These are phyloP conservation scores for Trypanosoma melophagium DNA, from an alignment of 208 protist genomes.

Conservation along the genomic window DNA sequence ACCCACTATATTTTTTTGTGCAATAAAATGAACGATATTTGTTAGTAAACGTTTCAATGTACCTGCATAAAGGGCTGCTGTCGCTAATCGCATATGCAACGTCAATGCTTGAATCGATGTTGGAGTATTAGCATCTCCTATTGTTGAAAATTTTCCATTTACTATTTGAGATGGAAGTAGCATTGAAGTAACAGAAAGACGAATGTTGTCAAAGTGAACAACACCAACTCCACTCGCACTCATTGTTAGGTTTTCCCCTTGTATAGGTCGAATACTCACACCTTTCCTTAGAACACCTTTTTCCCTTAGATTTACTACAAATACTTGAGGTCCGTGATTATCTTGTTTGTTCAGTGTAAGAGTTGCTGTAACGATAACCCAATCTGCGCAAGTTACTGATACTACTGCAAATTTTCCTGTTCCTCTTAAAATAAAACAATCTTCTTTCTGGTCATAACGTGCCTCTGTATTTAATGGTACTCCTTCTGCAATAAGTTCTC, in stretches of 20 bases:
- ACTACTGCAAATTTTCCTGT: conserved; percentile 86
- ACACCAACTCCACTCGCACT: conserved; percentile 55
- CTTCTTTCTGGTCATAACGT: conserved; percentile 70
- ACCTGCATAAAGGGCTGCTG: conserved; percentile 69
- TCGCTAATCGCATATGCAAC: conserved; percentile 64
- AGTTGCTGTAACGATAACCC: conserved; percentile 78
- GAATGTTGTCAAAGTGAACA: conserved; percentile 79
- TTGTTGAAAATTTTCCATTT: conserved; percentile 17
- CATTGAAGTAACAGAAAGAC: conserved; percentile 54
- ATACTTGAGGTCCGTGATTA: conserved; percentile 74
- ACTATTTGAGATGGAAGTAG: conserved; percentile 64
- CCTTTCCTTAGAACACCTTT: conserved; percentile 43
- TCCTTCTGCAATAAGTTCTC: conserved; percentile 76
- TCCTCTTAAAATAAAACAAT: conserved; percentile 80
- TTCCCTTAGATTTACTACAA: conserved; percentile 74
- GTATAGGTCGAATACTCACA: conserved; percentile 48
- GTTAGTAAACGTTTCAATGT: conserved; percentile 61
- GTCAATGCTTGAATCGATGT: conserved; percentile 58
- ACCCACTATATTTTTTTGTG: conserved; percentile 72
- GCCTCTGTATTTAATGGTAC: conserved; percentile 82
- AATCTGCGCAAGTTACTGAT: conserved; percentile 66
- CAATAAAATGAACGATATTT: conserved; percentile 57
- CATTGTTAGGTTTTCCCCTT: conserved; percentile 48
- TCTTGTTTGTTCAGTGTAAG: conserved; percentile 77
- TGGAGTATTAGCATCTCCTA: conserved; percentile 32